Percentiles rank a stretch among this genome's conserved stretches.
Evolutionary conservation across 116 monocot species (phyloP).

Genomic region (Cymodocea nodosa): DNA sequence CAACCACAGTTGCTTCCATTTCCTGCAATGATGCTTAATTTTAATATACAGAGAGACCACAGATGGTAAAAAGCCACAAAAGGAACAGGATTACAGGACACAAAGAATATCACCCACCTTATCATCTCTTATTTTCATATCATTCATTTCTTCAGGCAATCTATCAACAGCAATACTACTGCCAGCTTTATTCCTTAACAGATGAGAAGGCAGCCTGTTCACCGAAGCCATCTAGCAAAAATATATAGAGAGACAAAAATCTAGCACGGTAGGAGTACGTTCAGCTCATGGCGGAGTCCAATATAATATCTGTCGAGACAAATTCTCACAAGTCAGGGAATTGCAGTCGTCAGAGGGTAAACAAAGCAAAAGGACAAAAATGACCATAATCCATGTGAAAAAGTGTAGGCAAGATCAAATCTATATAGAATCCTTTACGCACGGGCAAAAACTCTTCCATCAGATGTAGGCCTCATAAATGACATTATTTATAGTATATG

Average conservation of each 20-base stretch:
- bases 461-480: too few relatives aligned
- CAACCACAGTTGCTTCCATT: conserved; percentile 59
- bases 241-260: not conserved
- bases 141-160: conserved; percentile 71
- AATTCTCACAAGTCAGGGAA: too few relatives aligned
- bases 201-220: conserved; percentile 30
- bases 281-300: not conserved
- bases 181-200: conserved; percentile 26
- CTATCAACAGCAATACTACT: conserved; percentile 31
- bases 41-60: not conserved
- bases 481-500: too few relatives aligned
- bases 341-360: too few relatives aligned
- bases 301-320: not conserved
- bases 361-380: too few relatives aligned
- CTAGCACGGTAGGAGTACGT: not conserved
- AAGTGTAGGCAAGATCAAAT: too few relatives aligned
- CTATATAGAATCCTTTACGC: too few relatives aligned
- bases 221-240: conserved; percentile 38
- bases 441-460: too few relatives aligned
- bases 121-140: conserved; percentile 72
- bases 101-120: conserved; percentile 28
- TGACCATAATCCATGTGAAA: too few relatives aligned
- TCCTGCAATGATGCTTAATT: conserved; percentile 22
- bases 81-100: not conserved
- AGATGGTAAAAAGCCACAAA: not conserved